These are phyloP conservation scores for Penicillium mononematosum DNA, from an alignment of 495 filamentous ascomycete species.

Conservation along the genomic window DNA sequence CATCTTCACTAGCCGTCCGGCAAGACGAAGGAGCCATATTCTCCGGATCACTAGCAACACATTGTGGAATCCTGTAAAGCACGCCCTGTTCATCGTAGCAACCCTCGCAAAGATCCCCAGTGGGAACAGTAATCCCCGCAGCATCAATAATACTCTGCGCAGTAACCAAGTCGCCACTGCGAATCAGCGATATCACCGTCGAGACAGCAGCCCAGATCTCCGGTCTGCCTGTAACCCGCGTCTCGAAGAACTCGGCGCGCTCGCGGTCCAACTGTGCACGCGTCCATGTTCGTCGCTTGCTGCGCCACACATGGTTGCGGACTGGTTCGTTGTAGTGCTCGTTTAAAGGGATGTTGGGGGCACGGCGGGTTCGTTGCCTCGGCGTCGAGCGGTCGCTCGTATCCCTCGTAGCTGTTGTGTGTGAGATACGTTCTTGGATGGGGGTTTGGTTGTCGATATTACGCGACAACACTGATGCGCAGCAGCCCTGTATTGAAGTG, in stretches of 20 bases:
- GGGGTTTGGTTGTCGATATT: slow-evolving; percentile 23
- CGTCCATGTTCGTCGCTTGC: slow-evolving; percentile 54
- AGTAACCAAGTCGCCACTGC: slow-evolving; percentile 58
- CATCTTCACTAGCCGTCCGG: slow-evolving; percentile 18
- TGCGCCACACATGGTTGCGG: slow-evolving; percentile 49
- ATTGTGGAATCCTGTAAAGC: slow-evolving; percentile 72
- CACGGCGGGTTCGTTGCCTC: slow-evolving; percentile 18
- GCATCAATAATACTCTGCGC: slow-evolving; percentile 78
- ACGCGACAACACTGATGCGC: slow-evolving; percentile 40
- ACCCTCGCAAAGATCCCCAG: slow-evolving; percentile 66
- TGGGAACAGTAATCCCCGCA: slow-evolving; percentile 75
- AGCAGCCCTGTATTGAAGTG: slow-evolving; percentile 36
- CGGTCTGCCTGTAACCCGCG: slow-evolving; percentile 68
- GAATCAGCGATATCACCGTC: slow-evolving; percentile 63
- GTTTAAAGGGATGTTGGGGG: slow-evolving; percentile 29
- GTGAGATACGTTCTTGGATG: slow-evolving; percentile 15
- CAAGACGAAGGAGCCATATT: slow-evolving; percentile 55
- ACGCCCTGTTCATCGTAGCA: slow-evolving; percentile 77
- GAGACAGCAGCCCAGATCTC: slow-evolving; percentile 79
- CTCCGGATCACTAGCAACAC: slow-evolving; percentile 71
- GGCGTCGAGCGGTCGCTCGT: slow-evolving; percentile 11
- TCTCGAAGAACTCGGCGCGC: slow-evolving; percentile 75
- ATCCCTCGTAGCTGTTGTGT: slow-evolving; percentile 20
- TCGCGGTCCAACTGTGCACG: slow-evolving; percentile 48
- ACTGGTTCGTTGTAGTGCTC: slow-evolving; percentile 55